Evolutionary conservation across 2,329 filamentous ascomycete genomes (phyloP).

Genomic region (Penicillium expansum): DNA sequence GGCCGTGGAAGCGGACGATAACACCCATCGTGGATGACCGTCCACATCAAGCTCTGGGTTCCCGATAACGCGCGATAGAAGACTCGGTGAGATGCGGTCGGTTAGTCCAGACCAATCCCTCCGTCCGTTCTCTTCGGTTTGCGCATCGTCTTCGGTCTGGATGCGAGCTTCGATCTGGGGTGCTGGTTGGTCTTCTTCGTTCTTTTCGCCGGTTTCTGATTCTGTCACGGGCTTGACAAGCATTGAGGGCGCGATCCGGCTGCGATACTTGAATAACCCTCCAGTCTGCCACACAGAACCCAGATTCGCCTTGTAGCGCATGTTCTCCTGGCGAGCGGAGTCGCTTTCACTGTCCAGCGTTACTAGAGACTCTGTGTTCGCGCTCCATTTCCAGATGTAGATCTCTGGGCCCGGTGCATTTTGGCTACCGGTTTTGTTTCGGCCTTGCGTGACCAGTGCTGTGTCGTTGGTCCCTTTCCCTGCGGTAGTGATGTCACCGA

Average conservation of each 20-base stretch:
- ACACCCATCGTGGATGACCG: constrained; percentile 50
- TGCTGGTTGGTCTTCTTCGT: constrained; percentile 3
- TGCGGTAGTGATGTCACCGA: constrained; percentile 39
- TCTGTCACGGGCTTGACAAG: constrained; percentile 39
- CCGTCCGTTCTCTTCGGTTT: constrained; percentile 41
- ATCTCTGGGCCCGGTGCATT: constrained; percentile 41
- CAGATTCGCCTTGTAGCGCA: constrained; percentile 56
- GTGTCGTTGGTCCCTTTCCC: constrained; percentile 15
- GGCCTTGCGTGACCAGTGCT: constrained; percentile 13
- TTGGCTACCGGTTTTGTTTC: constrained; percentile 12
- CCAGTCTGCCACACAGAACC: constrained; percentile 56
- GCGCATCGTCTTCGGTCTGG: constrained; percentile 25
- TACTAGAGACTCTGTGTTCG: constrained; percentile 36
- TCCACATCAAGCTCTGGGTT: constrained; percentile 35
- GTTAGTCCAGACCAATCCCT: constrained; percentile 56
- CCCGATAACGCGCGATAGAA: constrained; percentile 53
- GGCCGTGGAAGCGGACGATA: constrained; percentile 59
- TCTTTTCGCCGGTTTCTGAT: constrained; percentile 1
- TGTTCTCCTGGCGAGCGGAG: constrained; percentile 45
- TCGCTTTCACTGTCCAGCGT: constrained; percentile 34
- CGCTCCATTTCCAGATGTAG: constrained; percentile 55
- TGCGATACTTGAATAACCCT: constrained; percentile 42
- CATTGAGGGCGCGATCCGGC: constrained; percentile 42
- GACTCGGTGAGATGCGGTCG: constrained; percentile 46
- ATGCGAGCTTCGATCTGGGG: constrained; percentile 5